Percentiles rank a stretch among this genome's conserved stretches.
phyloP scores from a whole-genome alignment of 306 rosid species.

The Rubus idaeus region DNA sequence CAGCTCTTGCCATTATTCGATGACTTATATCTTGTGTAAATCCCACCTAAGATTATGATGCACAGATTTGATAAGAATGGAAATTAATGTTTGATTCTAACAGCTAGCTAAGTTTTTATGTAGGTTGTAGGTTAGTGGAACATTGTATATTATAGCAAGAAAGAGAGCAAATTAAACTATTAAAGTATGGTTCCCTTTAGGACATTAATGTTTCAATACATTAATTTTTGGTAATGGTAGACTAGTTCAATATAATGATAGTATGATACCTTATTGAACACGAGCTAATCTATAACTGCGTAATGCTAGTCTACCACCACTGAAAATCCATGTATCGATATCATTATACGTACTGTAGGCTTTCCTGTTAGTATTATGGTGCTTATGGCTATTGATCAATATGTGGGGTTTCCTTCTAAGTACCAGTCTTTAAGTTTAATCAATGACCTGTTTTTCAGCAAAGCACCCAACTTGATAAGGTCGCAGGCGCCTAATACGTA shows the following conservation, averaged over 20 bases:
- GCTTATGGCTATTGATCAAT: too few relatives aligned
- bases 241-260: not conserved
- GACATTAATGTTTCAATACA: not conserved
- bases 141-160: not conserved
- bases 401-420: too few relatives aligned
- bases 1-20: not conserved
- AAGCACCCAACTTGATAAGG: not conserved
- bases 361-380: too few relatives aligned
- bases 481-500: not conserved
- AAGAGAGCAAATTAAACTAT: not conserved
- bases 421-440: too few relatives aligned
- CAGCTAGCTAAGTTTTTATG: not conserved
- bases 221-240: not conserved
- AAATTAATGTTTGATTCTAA: not conserved
- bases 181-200: not conserved
- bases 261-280: too few relatives aligned
- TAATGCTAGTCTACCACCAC: too few relatives aligned
- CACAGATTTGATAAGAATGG: not conserved
- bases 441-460: not conserved
- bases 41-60: not conserved
- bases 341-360: too few relatives aligned
- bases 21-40: not conserved
- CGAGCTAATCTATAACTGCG: too few relatives aligned
- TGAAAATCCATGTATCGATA: too few relatives aligned
- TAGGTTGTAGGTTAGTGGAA: not conserved